phyloP scores from a whole-genome alignment of 148 eudicot genomes.

The Rhododendron simsii region DNA sequence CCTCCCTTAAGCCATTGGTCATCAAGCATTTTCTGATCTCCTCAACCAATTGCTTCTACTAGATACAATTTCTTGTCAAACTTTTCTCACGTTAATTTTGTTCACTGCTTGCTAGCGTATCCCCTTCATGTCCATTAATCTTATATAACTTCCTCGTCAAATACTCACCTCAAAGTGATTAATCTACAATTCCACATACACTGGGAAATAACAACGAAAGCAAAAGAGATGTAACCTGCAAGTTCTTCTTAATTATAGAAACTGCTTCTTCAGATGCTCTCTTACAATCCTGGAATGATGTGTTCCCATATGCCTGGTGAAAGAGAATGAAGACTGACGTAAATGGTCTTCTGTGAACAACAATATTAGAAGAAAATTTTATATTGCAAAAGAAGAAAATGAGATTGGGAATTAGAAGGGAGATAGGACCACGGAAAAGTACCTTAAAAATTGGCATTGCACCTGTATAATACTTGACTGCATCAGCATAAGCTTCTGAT shows the following conservation, averaged over 20 bases:
- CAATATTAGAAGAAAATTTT: background rate
- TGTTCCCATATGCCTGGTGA: slow-evolving; percentile 82
- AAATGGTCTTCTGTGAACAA: background rate
- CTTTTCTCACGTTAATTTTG: background rate
- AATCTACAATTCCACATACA: background rate
- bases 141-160: background rate
- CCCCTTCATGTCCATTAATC: background rate
- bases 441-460: slow-evolving; percentile 99
- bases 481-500: slow-evolving; percentile 95
- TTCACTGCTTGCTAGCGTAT: background rate
- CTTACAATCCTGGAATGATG: slow-evolving; percentile 92
- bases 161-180: background rate
- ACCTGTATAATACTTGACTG: slow-evolving; percentile 94
- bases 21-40: background rate
- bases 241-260: slow-evolving; percentile 57
- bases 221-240: slow-evolving; percentile 54
- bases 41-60: background rate
- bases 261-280: slow-evolving; percentile 91
- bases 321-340: slow-evolving; percentile 3
- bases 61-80: background rate
- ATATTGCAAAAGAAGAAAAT: background rate
- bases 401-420: slow-evolving; percentile 5
- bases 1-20: background rate
- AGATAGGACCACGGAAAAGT: slow-evolving; percentile 8
- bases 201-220: background rate